Evolutionary conservation across 805 yeast genomes (phyloP).

Genomic region (Ogataea glucozyma): DNA sequence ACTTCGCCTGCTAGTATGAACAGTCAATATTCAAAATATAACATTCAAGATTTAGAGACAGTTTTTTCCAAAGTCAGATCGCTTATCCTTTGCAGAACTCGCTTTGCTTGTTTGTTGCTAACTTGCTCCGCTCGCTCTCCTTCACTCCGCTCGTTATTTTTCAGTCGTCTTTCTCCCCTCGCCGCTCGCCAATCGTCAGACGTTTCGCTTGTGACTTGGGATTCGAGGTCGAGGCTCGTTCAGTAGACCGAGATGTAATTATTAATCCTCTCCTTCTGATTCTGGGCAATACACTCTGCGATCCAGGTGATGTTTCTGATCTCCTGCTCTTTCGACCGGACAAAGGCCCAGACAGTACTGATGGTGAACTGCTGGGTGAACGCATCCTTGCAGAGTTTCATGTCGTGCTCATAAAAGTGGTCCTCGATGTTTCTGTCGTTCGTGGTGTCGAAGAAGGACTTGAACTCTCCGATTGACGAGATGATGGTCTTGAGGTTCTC

Average conservation of each 20-base stretch:
- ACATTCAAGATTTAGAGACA: too few relatives aligned
- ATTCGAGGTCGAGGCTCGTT: slow-evolving; percentile 6
- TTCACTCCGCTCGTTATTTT: too few relatives aligned
- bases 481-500: slow-evolving; percentile 75
- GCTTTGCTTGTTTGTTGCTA: too few relatives aligned
- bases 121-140: too few relatives aligned
- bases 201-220: too few relatives aligned
- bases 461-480: slow-evolving; percentile 65
- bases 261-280: slow-evolving; percentile 90
- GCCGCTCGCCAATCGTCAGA: too few relatives aligned
- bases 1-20: too few relatives aligned
- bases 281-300: slow-evolving; percentile 98
- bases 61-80: too few relatives aligned
- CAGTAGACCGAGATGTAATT: slow-evolving; percentile 87
- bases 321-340: slow-evolving; percentile 94
- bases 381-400: slow-evolving; percentile 88
- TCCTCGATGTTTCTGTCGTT: slow-evolving; percentile 77
- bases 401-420: slow-evolving; percentile 88
- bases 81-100: too few relatives aligned
- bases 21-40: too few relatives aligned
- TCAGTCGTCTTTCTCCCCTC: too few relatives aligned
- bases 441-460: slow-evolving; percentile 52
- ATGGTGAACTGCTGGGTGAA: slow-evolving; percentile 95
- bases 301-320: slow-evolving; percentile 98
- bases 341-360: slow-evolving; percentile 94